Conservation (phyloP, 2,329 filamentous ascomycete species). For the Decorospora gaudefroyi region DNA sequence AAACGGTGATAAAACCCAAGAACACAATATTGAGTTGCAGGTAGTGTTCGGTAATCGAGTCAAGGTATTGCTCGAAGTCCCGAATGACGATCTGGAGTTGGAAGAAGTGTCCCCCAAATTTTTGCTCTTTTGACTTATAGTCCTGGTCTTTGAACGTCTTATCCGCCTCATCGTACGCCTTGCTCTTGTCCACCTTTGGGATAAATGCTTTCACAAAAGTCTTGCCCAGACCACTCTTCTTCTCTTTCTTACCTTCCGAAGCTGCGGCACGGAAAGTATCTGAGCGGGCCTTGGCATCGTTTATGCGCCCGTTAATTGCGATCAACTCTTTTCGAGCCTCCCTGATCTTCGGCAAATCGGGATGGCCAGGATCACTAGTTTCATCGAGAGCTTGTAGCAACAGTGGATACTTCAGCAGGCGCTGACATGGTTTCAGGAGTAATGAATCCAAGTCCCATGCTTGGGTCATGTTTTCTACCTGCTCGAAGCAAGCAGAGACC, state of each 20-base stretch:
- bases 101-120: slow-evolving; percentile 89
- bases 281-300: slow-evolving; percentile 93
- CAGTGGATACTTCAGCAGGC: slow-evolving; percentile 90
- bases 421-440: slow-evolving; percentile 96
- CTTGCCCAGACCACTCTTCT: slow-evolving; percentile 61
- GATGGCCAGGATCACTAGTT: slow-evolving; percentile 79
- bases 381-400: slow-evolving; percentile 79
- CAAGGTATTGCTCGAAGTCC: slow-evolving; percentile 90
- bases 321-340: slow-evolving; percentile 71
- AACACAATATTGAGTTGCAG: slow-evolving; percentile 80
- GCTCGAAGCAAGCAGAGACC: slow-evolving; percentile 90
- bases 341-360: slow-evolving; percentile 74
- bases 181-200: slow-evolving; percentile 84
- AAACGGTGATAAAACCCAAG: slow-evolving; percentile 79
- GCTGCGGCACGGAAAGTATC: slow-evolving; percentile 67
- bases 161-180: slow-evolving; percentile 67
- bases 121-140: slow-evolving; percentile 80
- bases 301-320: slow-evolving; percentile 70
- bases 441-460: slow-evolving; percentile 96
- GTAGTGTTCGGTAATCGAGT: slow-evolving; percentile 78
- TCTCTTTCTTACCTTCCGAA: slow-evolving; percentile 45
- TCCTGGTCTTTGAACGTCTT: slow-evolving; percentile 74
- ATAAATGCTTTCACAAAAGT: slow-evolving; percentile 85
- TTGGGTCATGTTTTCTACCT: slow-evolving; percentile 86
- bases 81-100: slow-evolving; percentile 89